Base-by-base conservation (phyloP, 805 yeast genomes). In the Metschnikowia proteae region DNA sequence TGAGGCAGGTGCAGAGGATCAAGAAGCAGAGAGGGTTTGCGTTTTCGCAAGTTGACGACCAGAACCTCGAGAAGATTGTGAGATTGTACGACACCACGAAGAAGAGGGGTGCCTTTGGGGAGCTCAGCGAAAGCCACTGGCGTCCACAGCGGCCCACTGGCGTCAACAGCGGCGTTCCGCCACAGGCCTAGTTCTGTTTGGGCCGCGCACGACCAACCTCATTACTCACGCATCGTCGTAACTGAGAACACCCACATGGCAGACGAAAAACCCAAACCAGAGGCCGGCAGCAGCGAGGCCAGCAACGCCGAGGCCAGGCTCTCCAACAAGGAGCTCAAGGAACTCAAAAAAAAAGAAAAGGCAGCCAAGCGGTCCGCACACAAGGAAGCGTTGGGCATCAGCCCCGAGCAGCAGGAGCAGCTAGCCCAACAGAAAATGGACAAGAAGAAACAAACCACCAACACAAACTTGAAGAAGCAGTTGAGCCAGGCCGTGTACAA, bases 11-110 rank as follows among this genome's bases (percentile, higher is more conserved):
- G 34, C 96, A 92, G 67, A 80, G 99, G 67, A 92, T 94, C 88
- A 87, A 95, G 65, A 94, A 94, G 62, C 99, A 94, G 70, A 83
- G 98, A 69, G 99, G 99, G 5, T 94, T 88, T 75, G 99, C 99
- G 1, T 94, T 94, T 61, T 90, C 97, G 5, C 98, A 94, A 67
- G 90, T 87, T 41, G 96, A 89, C 54, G 70, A 70, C 48, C 96
- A 88, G 64, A 96, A 96, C 33, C 97, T 91, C 69, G 97, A 90
- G 56, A 83, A 84, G 62, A 80, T 94, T 52, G 85, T 94, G 43
- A 80, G 98, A 60, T 88, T 95, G 74, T 94, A 94, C 61, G 99
- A 94, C 66, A 92, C 98, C 3, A 92, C 97, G 0, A 84, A 86
- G 67, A 76, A 81, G 59, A 79, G 91, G 67, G 91, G 91, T 22